phyloP scores from a whole-genome alignment of 495 filamentous ascomycete species.

The Aspergillus steynii region DNA sequence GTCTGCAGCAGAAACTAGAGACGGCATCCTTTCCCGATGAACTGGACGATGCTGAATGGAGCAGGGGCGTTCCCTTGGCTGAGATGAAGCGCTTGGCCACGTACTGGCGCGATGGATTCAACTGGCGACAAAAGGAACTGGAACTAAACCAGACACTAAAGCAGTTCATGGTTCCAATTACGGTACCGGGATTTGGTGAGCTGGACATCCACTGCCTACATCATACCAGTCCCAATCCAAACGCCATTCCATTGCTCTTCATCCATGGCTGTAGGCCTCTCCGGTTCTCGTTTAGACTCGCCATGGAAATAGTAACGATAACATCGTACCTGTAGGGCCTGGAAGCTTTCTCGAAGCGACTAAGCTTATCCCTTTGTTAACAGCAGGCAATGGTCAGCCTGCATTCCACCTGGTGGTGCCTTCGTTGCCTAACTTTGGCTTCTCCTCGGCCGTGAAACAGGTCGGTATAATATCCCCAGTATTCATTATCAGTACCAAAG shows the following conservation, averaged over 20 bases:
- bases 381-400: constrained; percentile 43
- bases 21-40: constrained; percentile 47
- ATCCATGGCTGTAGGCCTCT: constrained; percentile 55
- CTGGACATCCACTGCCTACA: constrained; percentile 54
- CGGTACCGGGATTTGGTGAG: constrained; percentile 39
- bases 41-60: constrained; percentile 45
- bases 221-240: constrained; percentile 46
- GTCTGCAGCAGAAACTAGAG: constrained; percentile 44
- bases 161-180: constrained; percentile 37
- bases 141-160: constrained; percentile 42
- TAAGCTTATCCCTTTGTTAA: constrained; percentile 61
- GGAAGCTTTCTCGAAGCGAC: constrained; percentile 68
- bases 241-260: constrained; percentile 61
- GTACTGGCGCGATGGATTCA: constrained; percentile 48
- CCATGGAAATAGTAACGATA: not conserved
- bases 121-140: constrained; percentile 48
- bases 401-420: constrained; percentile 71
- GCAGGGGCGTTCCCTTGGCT: constrained; percentile 47
- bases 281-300: not conserved
- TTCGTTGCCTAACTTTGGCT: constrained; percentile 72
- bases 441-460: constrained; percentile 55
- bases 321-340: constrained; percentile 49
- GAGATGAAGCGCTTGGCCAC: constrained; percentile 47
- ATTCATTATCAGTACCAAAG: not conserved
- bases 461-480: constrained; percentile 20